A percentile compares a stretch with the other conserved stretches of the same genome.
These are phyloP conservation scores for Flaveria bidentis DNA, from an alignment of 129 eudicot genomes.

Conservation along the genomic window DNA sequence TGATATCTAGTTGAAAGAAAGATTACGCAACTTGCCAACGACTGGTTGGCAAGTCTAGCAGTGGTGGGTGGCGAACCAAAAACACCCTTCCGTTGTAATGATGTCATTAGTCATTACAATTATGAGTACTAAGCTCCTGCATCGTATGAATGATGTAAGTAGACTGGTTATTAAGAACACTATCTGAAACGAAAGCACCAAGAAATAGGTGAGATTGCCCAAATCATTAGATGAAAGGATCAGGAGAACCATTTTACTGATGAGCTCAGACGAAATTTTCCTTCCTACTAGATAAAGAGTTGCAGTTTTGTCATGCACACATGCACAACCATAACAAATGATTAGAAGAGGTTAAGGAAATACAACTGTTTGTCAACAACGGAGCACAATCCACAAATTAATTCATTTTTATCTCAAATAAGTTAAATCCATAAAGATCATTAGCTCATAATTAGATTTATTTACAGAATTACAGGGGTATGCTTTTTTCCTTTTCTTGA, in stretches of 20 bases:
- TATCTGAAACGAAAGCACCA: neutral
- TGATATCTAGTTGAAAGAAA: constrained; percentile 4
- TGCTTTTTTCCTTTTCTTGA: constrained; percentile 6
- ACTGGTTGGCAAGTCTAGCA: neutral
- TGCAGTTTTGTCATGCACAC: neutral
- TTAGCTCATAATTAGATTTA: neutral
- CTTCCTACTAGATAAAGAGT: neutral
- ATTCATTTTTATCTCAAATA: neutral
- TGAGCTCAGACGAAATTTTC: neutral
- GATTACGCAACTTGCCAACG: neutral
- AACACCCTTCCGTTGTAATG: constrained; percentile 2
- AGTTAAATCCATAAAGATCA: constrained; percentile 2
- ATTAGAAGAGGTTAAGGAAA: neutral
- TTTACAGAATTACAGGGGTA: neutral
- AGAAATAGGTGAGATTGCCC: neutral
- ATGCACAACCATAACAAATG: neutral
- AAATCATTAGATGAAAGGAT: neutral
- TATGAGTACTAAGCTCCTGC: neutral
- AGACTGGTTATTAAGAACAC: neutral
- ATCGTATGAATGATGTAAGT: neutral
- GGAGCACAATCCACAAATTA: neutral
- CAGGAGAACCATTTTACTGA: neutral
- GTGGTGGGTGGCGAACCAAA: neutral
- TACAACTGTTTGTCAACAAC: neutral
- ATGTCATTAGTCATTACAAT: neutral